Base-by-base conservation (phyloP, 2,329 filamentous ascomycete species). In the Aureobasidium pullulans region DNA sequence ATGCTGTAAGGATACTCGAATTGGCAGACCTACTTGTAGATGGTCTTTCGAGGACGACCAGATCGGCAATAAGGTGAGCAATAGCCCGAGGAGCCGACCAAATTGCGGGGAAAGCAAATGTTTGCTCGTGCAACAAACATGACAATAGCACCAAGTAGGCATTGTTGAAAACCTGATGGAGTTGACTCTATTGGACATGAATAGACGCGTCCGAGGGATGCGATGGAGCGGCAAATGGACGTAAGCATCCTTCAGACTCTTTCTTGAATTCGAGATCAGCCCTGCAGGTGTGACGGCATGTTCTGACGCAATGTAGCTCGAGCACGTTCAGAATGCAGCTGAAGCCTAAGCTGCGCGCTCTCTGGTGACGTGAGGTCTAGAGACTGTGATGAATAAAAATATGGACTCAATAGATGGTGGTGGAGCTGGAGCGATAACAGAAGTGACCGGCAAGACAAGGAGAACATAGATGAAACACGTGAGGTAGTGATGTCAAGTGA, bases 101-200 rank as follows among this genome's bases (percentile, higher is more conserved):
- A 23, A 44, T 37, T 46, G 52, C 52, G 52, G 54, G 54, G 54
- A 48, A 57, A 57, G 54, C 54, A 57, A 36, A 13, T 31, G 40
- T 28, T 29, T 54, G 50, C 15, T 28, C 19, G 9, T n/a, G 39
- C n/a, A 29, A 37, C 23, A 43, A 46, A 57, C 6, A 15, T 16
- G 31, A n/a, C 16, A 57, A 23, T 50, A 13, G 11, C 36, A 9
- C 31, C 47, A 28, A 19, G 16, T 32, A 16, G 31, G 31, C 16
- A 13, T 19, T 48, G 29, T 47, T 13, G n/a, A 13, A 15, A n/a
- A 37, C 16, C 47, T 23, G 34, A 37, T 28, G 19, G 15, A 19
- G 7, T 29, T 9, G 34, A 50, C 6, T 23, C 9, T 4, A 19
- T 19, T 19, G 19, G 8, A 29, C 32, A 16, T 39, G 13, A 28